Base-by-base conservation (phyloP, 2,329 filamentous ascomycete species). In the Colletotrichum costaricense region DNA sequence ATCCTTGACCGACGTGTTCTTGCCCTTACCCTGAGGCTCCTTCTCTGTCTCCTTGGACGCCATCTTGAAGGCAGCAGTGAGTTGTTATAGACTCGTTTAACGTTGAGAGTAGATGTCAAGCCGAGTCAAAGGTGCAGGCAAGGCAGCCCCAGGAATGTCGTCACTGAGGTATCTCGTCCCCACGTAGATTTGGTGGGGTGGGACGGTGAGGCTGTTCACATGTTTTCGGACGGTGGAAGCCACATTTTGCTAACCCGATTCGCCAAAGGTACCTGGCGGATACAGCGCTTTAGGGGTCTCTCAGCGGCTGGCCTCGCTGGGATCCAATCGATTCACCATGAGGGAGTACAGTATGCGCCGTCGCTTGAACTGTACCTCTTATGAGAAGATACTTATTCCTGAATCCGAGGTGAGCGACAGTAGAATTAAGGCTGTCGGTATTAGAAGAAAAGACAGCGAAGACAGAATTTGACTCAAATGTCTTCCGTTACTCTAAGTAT, bases 341-440 rank as follows among this genome's bases (percentile, higher is more conserved):
- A 35, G 19, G 3, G 12, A 2, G 22, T 11, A 46, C 35, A 12
- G 58, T 97, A 93, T 79, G 94, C 94, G 78, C 94, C 92, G 75
- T 90, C 14, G n/a, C 11, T 2, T n/a, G 26, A n/a, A 52, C 24
- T 30, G 22, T 92, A 81, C 33, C 33, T 93, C 95, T 87, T 96
- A 86, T 42, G 35, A 28, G 2, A 42, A 60, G 14, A 8, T 28
- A 60, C 5, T 30, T 1, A 26, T 26, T 26, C 26, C 26, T 26
- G 26, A 26, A 26, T 26, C 26, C 26, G 26, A 26, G 26, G 26
- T 26, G 26, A 26, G 26, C 4, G 26, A 26, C 26, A 26, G 26
- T 26, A 26, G 0, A 26, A 5, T 5, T 26, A 26, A 26, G 26
- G 26, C 26, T 26, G 26, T 26, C 26, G 4, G 1, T 26, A 26